phyloP scores from a whole-genome alignment of 768 basidiomycete genomes.

The Crepidotus variabilis region DNA sequence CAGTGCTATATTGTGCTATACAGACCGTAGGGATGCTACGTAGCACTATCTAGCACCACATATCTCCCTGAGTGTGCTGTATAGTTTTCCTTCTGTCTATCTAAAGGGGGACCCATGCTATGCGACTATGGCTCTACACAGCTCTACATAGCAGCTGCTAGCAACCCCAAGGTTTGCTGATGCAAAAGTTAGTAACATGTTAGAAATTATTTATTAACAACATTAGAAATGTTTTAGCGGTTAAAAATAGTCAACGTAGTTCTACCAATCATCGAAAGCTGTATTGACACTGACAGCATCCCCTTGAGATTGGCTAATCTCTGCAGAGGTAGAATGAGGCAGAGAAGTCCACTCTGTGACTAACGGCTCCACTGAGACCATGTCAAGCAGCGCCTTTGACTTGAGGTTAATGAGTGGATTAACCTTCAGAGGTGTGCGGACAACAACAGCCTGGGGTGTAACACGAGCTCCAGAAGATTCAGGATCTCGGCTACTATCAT shows the following conservation, averaged over 20 bases:
- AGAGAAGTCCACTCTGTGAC: no score
- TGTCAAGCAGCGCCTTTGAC: background rate
- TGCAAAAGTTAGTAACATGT: background rate
- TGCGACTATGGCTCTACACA: background rate
- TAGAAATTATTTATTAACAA: no score
- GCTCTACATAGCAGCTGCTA: background rate
- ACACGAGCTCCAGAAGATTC: background rate
- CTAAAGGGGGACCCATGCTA: no score
- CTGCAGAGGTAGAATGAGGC: no score
- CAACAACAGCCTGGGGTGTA: background rate
- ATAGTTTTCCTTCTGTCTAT: no score
- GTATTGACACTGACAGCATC: background rate
- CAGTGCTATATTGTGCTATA: no score
- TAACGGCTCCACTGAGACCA: background rate
- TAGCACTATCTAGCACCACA: no score
- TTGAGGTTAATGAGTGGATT: constrained; percentile 1
- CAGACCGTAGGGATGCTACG: no score
- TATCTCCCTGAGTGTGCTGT: no score
- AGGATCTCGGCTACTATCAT: background rate
- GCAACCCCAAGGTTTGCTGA: background rate
- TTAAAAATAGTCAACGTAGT: no score
- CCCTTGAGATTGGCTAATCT: no score
- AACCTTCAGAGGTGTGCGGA: background rate
- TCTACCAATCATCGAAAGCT: constrained; percentile 1
- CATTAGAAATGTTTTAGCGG: no score